Evolutionary conservation across 805 yeast species (phyloP), one percentile per base, ranked within the genome.

Genomic region (Kurtzmaniella cleridarum): DNA sequence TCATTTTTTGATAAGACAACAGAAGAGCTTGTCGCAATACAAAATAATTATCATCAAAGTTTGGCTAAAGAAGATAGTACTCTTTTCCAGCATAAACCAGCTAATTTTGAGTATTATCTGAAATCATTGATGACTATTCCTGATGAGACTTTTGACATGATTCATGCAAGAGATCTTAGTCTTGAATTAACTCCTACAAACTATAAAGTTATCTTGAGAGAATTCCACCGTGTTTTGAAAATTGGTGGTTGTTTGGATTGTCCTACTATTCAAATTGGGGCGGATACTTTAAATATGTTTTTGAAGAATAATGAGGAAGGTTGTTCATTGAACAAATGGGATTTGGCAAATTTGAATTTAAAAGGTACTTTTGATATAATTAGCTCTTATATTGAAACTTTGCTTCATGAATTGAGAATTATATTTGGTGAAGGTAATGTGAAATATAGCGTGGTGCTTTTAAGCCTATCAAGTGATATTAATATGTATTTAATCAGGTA

Each of bases 81-180:
- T 3, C 45, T 42, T 26, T 46, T 32, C 34, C 38, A 47, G 13
- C 59, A 57, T 40, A 59, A 56, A 37, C 68, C 69, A 3, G 43
- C 45, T 41, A 62, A 63, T 42, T 60, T 60, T 38, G 57, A 59
- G 40, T 62, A 52, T 36, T 62, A 49, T 39, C 40, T 50, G 15
- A 34, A 42, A 8, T 41, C 63, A 3, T 43, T 65, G 20, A 41
- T 60, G 1, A 48, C 57, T 1, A 51, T 65, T 15, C 49, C 53
- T 6, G 44, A 51, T 5, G 55, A 51, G 24, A 53, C 62, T 5
- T 66, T 68, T 46, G 63, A 66, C 35, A 46, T 60, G 18, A 55
- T 69, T 26, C 71, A 65, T 30, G 50, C 60, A 23, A 49, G 70
- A 27, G 74, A 69, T 41, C 45, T 66, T 23, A 36, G 49, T n/a